Evolutionary conservation across 495 filamentous ascomycete genomes (phyloP), one percentile per base, ranked within the genome.

Genomic region (Aspergillus affinis): DNA sequence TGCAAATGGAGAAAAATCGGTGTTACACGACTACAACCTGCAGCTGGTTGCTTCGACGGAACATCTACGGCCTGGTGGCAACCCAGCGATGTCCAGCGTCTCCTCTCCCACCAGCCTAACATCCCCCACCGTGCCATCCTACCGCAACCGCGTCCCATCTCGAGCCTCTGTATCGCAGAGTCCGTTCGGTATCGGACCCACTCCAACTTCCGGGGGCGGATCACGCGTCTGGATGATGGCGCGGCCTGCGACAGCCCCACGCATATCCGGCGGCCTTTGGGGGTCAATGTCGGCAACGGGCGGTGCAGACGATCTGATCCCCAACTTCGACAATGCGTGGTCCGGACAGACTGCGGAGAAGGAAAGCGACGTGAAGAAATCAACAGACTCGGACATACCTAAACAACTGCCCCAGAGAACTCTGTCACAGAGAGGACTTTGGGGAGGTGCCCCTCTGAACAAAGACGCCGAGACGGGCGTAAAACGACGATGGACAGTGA

Each of bases 31-130:
- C 32, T 97, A 95, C 67, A 87, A 91, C 46, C 77, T 97, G 55
- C 87, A 86, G 65, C 67, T 95, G 18, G 77, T 89, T 15, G 90
- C 90, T 26, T 93, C 88, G 29, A 88, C 85, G 1, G 93, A 96
- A 20, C 93, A 97, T 68, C 78, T 96, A 5, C 84, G 88, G 10
- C 78, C 83, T 6, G 77, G 81, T n/a, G 72, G 68, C 21, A 73
- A 75, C 52, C 72, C 69, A 13, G 55, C 75, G 21, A 61, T 66
- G 18, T 69, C 71, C 0, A 19, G 27, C 12, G 64, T 73, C 21
- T 54, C 68, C 4, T 73, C 72, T 21, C 66, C 75, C 6, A 69
- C 32, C 61, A 59, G 68, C 55, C 27, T 66, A 52, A 19, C 63
- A 47, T 54, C 67, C 30, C 60, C 65, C 55, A 55, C 64, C 52